These are phyloP conservation scores for Sonneratia alba DNA, from an alignment of 345 rosid genomes.

Conservation along the genomic window DNA sequence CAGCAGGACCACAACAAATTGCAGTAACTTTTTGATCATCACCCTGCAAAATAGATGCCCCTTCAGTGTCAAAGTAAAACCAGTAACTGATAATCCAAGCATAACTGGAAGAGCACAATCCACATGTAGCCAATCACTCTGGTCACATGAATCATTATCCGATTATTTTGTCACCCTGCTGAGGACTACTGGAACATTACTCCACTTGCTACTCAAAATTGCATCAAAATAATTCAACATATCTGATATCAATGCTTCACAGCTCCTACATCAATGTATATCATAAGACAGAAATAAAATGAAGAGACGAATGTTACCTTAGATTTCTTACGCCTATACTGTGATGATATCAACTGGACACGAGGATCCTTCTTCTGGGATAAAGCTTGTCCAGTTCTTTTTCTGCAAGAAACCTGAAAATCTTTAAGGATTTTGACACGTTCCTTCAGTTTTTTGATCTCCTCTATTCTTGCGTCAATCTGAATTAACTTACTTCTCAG, in stretches of 20 bases:
- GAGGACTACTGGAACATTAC: not conserved
- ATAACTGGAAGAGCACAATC: not conserved
- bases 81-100: not conserved
- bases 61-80: conserved; percentile 4
- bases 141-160: not conserved
- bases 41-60: conserved; percentile 35
- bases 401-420: conserved; percentile 66
- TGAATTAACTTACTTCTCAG: conserved; percentile 51
- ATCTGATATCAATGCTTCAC: not conserved
- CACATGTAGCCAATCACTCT: not conserved
- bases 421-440: conserved; percentile 62
- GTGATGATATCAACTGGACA: conserved; percentile 52
- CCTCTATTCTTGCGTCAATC: conserved; percentile 73
- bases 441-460: conserved; percentile 63
- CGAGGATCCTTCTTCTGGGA: conserved; percentile 70
- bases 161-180: not conserved
- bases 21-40: conserved; percentile 37
- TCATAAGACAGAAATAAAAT: not conserved
- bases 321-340: conserved; percentile 28
- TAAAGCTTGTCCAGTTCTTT: conserved; percentile 47
- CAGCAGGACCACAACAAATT: conserved; percentile 50
- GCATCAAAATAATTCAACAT: not conserved
- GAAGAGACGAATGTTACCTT: conserved; percentile 31
- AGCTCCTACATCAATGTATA: not conserved
- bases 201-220: not conserved